These are phyloP conservation scores for Ciborinia camelliae DNA, from an alignment of 2,329 filamentous ascomycete genomes.

Conservation along the genomic window DNA sequence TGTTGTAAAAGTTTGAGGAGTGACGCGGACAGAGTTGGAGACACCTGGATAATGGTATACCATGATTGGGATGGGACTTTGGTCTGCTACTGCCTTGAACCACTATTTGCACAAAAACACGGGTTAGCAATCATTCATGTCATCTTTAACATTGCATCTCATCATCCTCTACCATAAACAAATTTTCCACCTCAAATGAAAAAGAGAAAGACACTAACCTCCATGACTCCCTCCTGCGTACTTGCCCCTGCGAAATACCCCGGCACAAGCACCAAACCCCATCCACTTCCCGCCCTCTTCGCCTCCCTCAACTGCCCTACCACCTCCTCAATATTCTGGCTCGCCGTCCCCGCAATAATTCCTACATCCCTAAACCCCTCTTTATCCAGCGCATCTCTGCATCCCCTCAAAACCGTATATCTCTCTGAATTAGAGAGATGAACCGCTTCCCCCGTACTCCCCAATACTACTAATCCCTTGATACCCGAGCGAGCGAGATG, in stretches of 20 bases:
- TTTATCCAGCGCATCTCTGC: constrained; percentile 52
- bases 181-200: constrained; percentile 55
- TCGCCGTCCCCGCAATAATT: constrained; percentile 56
- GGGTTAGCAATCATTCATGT: constrained; percentile 32
- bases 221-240: constrained; percentile 55
- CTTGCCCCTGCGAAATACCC: constrained; percentile 61
- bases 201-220: constrained; percentile 42
- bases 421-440: constrained; percentile 57
- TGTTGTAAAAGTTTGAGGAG: constrained; percentile 53
- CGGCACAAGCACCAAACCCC: constrained; percentile 60
- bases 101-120: constrained; percentile 19
- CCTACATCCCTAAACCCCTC: constrained; percentile 57
- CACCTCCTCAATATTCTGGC: constrained; percentile 55
- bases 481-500: constrained; percentile 59
- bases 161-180: too few species aligned
- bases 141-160: too few species aligned
- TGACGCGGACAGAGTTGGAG: constrained; percentile 60
- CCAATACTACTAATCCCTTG: constrained; percentile 58
- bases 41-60: constrained; percentile 57
- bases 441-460: constrained; percentile 61
- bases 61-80: constrained; percentile 19
- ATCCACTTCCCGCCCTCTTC: constrained; percentile 56
- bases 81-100: constrained; percentile 16
- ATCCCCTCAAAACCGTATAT: constrained; percentile 50
- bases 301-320: constrained; percentile 49